Evolutionary conservation across 2,329 filamentous ascomycete species (phyloP), one percentile per base, ranked within the genome.

Genomic region (Waltergamsia citrina): DNA sequence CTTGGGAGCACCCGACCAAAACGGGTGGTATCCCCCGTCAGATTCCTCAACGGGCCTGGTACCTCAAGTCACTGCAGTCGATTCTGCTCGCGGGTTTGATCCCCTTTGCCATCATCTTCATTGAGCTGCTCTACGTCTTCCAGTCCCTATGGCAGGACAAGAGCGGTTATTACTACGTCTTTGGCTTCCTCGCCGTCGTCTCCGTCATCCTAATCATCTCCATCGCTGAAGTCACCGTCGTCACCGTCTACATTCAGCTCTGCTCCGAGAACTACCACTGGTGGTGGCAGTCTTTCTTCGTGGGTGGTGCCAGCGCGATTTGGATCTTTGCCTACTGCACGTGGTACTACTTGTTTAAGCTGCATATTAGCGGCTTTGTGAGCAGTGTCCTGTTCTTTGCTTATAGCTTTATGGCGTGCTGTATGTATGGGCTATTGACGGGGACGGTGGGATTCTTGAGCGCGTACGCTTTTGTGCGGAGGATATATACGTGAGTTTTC

Each of bases 121-220:
- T 93, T 49, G 85, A 93, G 59, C 69, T 93, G 11, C 67, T 90
- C 27, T 92, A 88, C 52, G 79, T 92, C 32, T 92, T 93, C 59
- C 84, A 86, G 59, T 87, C 81, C 32, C 57, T 93, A 22, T 92
- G 85, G 83, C 81, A 88, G 54, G 86, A 93, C 58, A 93, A 93
- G 65, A 86, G 78, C 49, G 85, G 84, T 6, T 93, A 88, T 57
- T 94, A 94, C 59, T 94, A 94, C 56, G 79, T 93, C 16, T 94
- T 92, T 52, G 86, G 86, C 9, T 94, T 90, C 62, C 59, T 92
- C 42, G 78, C 79, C 7, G 76, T 86, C 12, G 81, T 92, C 8
- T 78, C 69, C 17, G 62, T 74, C 9, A 81, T 92, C 37, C 60
- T 92, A 7, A 67, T 86, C 20, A 57, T 92, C 27, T 86, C 84